Evolutionary conservation across 495 filamentous ascomycete genomes (phyloP), one percentile per base, ranked within the genome.

Genomic region (Aspergillus indologenus): DNA sequence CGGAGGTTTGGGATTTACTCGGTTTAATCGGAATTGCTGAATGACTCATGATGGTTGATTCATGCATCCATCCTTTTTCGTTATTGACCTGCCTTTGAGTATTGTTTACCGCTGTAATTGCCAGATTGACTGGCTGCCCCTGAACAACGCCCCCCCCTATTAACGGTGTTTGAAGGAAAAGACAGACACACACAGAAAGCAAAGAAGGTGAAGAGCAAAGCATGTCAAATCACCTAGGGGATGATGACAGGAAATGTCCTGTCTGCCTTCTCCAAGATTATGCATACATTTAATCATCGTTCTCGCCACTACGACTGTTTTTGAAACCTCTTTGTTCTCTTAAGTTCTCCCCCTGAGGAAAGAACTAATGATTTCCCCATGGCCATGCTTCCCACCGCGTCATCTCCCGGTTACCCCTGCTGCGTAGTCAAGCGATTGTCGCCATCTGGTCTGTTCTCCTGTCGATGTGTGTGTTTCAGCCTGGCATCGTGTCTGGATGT

Each of bases 401-500:
- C 48, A 51, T 51, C 34, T 40, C 12, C 12, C 48, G 23, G n/a
- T 47, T 47, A 9, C 48, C 48, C 48, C 48, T 51, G 24, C 48
- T 51, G 15, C 48, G 48, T 51, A 5, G 48, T 29, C 48, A 51
- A 51, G 24, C 48, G 23, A 51, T 24, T 40, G 34, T 40, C 34
- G 34, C 34, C 34, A 51, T 51, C 24, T 31, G 48, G 48, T 51
- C 48, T 29, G 48, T 51, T 51, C 48, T 47, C 44, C 43, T 56
- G 24, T 56, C 45, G 54, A 24, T 19, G 26, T 24, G 34, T 53
- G 34, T 53, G 34, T 58, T 53, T 59, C 49, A 45, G 40, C 52
- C 48, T 53, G 24, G 29, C 42, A 59, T 31, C 34, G 47, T 58
- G 56, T 59, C 40, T 45, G 48, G 52, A 49, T 22, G 49, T 34